A percentile compares a stretch with the other conserved stretches of the same genome.
phyloP scores from a whole-genome alignment of 176 grass and related monocot species.

The sorghum (Sorghum bicolor) region DNA sequence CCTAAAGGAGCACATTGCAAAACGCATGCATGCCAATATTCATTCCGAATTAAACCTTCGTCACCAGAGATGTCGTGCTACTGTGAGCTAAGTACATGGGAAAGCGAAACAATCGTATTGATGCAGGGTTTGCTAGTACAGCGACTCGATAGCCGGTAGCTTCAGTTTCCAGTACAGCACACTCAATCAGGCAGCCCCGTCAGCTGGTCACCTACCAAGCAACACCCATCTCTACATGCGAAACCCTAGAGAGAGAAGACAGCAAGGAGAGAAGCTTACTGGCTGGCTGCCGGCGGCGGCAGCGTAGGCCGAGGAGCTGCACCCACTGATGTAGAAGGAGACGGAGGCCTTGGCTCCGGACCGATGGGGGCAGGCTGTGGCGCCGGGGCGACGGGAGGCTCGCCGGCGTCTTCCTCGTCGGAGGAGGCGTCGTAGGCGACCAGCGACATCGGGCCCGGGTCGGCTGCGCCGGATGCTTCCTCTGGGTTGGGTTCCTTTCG shows the following conservation, averaged over 20 bases:
- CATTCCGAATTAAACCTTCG: not conserved
- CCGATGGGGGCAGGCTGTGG: conserved; percentile 22
- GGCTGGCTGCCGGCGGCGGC: not conserved
- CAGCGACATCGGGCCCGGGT: conserved; percentile 43
- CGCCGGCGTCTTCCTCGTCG: conserved; percentile 57
- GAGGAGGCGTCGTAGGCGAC: conserved; percentile 68
- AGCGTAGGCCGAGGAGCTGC: conserved; percentile 3
- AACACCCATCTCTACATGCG: not conserved
- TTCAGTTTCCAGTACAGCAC: not conserved
- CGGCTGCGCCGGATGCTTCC: not conserved
- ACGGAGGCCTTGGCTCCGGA: conserved; percentile 22
- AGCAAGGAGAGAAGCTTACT: conserved; percentile 20
- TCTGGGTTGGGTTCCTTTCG: not conserved
- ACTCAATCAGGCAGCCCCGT: not conserved
- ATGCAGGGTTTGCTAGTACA: not conserved
- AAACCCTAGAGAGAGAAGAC: conserved; percentile 27
- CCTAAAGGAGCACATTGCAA: not conserved
- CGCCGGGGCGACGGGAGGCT: conserved; percentile 2
- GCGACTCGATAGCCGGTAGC: not conserved
- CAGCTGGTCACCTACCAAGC: not conserved
- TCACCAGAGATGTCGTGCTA: not conserved
- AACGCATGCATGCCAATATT: not conserved
- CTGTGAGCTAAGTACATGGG: not conserved
- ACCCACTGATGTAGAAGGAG: not conserved
- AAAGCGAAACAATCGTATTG: not conserved